Conservation (phyloP, 108 stramenopile species). For the Discostella pseudostelligera region DNA sequence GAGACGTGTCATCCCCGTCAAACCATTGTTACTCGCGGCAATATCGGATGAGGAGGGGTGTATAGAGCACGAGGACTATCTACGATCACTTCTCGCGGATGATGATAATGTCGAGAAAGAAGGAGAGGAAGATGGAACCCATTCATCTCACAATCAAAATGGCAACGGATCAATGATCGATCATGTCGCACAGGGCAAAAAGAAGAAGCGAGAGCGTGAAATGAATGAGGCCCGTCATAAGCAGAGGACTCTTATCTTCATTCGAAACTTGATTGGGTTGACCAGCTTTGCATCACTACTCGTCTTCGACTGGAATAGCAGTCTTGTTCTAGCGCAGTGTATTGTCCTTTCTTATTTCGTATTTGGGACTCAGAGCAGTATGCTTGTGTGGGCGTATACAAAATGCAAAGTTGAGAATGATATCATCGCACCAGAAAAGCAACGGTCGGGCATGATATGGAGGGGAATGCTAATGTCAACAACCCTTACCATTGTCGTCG, state of each 20-base stretch:
- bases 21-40: constrained; percentile 10
- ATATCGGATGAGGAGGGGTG: constrained; percentile 18
- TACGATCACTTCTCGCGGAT: constrained; percentile 13
- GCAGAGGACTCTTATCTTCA: constrained; percentile 21
- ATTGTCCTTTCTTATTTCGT: constrained; percentile 31
- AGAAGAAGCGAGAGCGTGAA: constrained; percentile 36
- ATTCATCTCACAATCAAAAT: not conserved
- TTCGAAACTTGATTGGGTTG: constrained; percentile 30
- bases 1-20: constrained; percentile 27
- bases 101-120: constrained; percentile 2
- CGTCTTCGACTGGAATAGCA: constrained; percentile 24
- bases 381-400: constrained; percentile 33
- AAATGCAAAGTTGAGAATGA: constrained; percentile 31
- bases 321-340: constrained; percentile 26
- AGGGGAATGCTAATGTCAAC: constrained; percentile 48
- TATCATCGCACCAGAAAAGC: constrained; percentile 30
- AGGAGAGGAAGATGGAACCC: not conserved
- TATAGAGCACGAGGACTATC: constrained; percentile 8
- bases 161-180: constrained; percentile 6
- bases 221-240: constrained; percentile 28
- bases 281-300: constrained; percentile 23
- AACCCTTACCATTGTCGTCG: constrained; percentile 40
- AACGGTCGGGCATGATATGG: constrained; percentile 51
- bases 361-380: constrained; percentile 31
- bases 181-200: constrained; percentile 27